These are phyloP conservation scores for Strobilomyces confusus DNA, from an alignment of 768 basidiomycete species.

Conservation along the genomic window DNA sequence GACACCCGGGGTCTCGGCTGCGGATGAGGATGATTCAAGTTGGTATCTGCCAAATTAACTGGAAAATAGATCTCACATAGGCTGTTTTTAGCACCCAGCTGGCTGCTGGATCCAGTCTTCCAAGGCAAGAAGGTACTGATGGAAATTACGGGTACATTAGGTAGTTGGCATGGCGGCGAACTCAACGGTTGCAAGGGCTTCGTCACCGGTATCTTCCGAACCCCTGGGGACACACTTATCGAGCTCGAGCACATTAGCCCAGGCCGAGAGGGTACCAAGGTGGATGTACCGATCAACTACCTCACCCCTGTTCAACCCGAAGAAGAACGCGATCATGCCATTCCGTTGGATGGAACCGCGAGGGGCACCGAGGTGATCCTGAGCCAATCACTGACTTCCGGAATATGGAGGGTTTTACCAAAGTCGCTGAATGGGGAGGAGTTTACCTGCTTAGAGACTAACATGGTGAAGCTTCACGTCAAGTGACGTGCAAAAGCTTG, in stretches of 20 bases:
- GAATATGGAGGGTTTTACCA: constrained; percentile 20
- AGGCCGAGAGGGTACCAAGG: constrained; percentile 30
- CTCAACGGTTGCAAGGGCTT: constrained; percentile 27
- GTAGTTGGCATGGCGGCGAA: constrained; percentile 29
- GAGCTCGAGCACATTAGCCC: constrained; percentile 30
- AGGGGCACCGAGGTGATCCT: constrained; percentile 45
- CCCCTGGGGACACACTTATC: constrained; percentile 25
- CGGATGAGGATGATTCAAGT: constrained; percentile 29
- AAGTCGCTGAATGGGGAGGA: constrained; percentile 11
- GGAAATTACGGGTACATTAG: constrained; percentile 25
- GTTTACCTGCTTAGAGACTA: constrained; percentile 12
- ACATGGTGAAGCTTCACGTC: constrained; percentile 26
- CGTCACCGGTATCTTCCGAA: constrained; percentile 24
- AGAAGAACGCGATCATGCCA: constrained; percentile 42
- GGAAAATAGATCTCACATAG: constrained; percentile 15
- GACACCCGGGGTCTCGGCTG: constrained; percentile 26
- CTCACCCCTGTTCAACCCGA: constrained; percentile 39
- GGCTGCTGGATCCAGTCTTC: constrained; percentile 28
- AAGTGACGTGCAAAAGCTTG: constrained; percentile 8
- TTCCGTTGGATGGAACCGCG: constrained; percentile 43
- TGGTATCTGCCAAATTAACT: constrained; percentile 9
- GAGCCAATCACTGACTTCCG: constrained; percentile 34
- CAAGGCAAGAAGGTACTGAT: constrained; percentile 27
- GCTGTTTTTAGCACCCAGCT: constrained; percentile 20
- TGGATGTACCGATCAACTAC: constrained; percentile 40